phyloP scores from a whole-genome alignment of 1,284 basidiomycete species.

The Xerocomus amazonicus region DNA sequence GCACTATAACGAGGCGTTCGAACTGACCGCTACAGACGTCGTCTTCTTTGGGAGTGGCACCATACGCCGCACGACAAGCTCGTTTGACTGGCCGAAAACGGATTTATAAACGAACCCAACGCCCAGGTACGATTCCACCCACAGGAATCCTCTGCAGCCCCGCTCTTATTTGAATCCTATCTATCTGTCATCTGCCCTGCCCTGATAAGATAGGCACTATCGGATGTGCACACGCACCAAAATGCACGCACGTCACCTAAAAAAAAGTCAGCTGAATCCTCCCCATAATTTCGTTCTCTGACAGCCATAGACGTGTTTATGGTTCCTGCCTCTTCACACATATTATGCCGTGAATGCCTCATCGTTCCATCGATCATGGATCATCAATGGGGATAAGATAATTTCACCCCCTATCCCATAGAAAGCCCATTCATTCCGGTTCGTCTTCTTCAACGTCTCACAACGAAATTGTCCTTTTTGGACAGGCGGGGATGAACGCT shows the following conservation, averaged over 20 bases:
- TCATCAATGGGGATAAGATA: not conserved
- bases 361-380: too few relatives aligned
- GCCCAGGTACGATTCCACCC: too few relatives aligned
- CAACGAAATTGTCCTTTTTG: not conserved
- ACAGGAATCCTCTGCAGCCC: too few relatives aligned
- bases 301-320: not conserved
- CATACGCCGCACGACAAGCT: too few relatives aligned
- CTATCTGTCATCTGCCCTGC: not conserved
- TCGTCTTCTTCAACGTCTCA: not conserved
- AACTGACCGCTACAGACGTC: too few relatives aligned
- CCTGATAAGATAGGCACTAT: slow-evolving; percentile 1
- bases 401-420: not conserved
- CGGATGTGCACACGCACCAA: not conserved
- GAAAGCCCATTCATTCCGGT: not conserved
- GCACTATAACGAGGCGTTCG: too few relatives aligned
- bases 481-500: not conserved
- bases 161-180: too few relatives aligned
- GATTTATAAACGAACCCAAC: too few relatives aligned
- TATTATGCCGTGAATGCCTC: not conserved
- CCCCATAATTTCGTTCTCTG: not conserved
- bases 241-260: not conserved
- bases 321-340: not conserved
- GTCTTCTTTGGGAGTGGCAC: too few relatives aligned
- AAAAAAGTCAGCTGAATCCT: not conserved
- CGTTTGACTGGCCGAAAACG: too few relatives aligned